phyloP scores from a whole-genome alignment of 139 green algal genomes.

The Axilococcus clingmanii region DNA sequence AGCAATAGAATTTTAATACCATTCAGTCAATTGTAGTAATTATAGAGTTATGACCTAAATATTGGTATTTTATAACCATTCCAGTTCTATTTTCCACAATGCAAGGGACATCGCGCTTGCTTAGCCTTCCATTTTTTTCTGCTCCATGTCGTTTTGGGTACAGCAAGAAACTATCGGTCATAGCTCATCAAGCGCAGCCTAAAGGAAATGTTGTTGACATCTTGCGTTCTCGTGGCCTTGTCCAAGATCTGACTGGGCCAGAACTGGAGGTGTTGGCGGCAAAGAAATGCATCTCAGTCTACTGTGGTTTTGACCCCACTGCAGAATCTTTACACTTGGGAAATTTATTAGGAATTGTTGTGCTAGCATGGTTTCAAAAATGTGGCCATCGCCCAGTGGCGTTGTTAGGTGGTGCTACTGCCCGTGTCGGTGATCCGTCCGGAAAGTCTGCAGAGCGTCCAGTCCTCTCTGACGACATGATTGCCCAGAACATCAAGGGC shows the following conservation, averaged over 20 bases:
- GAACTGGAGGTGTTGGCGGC: constrained; percentile 46
- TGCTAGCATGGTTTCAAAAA: constrained; percentile 90
- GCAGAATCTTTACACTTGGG: constrained; percentile 87
- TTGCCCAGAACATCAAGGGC: constrained; percentile 70
- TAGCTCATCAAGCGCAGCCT: too few species aligned
- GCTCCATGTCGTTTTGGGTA: too few species aligned
- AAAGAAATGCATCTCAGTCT: constrained; percentile 54
- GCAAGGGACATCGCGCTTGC: too few species aligned
- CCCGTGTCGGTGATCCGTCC: constrained; percentile 87
- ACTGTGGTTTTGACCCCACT: constrained; percentile 98
- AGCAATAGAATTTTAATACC: too few species aligned
- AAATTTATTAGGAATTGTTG: constrained; percentile 96
- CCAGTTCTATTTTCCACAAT: too few species aligned
- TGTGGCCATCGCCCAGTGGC: constrained; percentile 81
- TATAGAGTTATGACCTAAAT: too few species aligned
- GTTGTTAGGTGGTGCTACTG: constrained; percentile 87
- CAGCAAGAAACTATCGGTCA: too few species aligned
- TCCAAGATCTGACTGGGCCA: constrained; percentile 62
- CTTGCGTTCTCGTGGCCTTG: constrained; percentile 66
- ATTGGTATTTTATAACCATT: too few species aligned
- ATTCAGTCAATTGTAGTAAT: too few species aligned
- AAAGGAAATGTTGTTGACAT: constrained; percentile 46
- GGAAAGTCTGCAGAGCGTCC: constrained; percentile 79
- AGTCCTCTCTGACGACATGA: constrained; percentile 70
- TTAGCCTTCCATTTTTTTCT: too few species aligned